Conservation (phyloP, 2,329 filamentous ascomycete species). For the Blumeria graminis region DNA sequence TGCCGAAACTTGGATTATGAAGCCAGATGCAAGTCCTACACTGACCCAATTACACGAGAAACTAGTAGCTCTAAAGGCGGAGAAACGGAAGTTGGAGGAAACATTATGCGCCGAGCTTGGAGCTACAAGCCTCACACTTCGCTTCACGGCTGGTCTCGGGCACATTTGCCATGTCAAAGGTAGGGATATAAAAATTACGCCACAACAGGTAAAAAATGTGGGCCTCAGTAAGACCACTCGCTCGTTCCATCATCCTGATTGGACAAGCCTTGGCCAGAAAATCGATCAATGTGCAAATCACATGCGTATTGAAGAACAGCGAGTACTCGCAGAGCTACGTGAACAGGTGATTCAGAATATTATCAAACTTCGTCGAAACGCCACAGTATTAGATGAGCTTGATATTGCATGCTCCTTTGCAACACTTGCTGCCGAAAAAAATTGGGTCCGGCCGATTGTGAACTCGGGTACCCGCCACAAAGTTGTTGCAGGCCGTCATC, state of each 20-base stretch:
- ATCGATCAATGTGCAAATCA: conserved; percentile 57
- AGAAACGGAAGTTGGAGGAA: conserved; percentile 36
- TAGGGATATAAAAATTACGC: conserved; percentile 29
- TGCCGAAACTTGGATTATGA: conserved; percentile 39
- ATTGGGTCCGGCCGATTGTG: conserved; percentile 48
- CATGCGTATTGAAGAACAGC: conserved; percentile 65
- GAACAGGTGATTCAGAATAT: conserved; percentile 57
- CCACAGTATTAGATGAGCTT: conserved; percentile 75
- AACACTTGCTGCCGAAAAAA: conserved; percentile 47
- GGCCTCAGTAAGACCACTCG: conserved; percentile 64
- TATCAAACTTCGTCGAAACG: conserved; percentile 69
- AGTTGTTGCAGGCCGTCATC: conserved; percentile 70
- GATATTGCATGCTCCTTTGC: conserved; percentile 80
- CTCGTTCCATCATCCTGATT: conserved; percentile 62
- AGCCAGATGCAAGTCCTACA: conserved; percentile 37
- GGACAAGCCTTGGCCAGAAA: conserved; percentile 56
- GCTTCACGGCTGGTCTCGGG: conserved; percentile 68
- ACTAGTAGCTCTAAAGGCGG: conserved; percentile 31
- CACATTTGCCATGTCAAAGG: conserved; percentile 82
- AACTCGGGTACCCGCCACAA: conserved; percentile 41
- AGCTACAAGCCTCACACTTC: conserved; percentile 46
- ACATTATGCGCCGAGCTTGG: conserved; percentile 35
- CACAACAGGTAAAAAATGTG: conserved; percentile 24
- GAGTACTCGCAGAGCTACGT: conserved; percentile 52
- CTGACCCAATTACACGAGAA: conserved; percentile 44